Evolutionary conservation across 2,329 filamentous ascomycete species (phyloP).

Genomic region (Ophiostoma montium): DNA sequence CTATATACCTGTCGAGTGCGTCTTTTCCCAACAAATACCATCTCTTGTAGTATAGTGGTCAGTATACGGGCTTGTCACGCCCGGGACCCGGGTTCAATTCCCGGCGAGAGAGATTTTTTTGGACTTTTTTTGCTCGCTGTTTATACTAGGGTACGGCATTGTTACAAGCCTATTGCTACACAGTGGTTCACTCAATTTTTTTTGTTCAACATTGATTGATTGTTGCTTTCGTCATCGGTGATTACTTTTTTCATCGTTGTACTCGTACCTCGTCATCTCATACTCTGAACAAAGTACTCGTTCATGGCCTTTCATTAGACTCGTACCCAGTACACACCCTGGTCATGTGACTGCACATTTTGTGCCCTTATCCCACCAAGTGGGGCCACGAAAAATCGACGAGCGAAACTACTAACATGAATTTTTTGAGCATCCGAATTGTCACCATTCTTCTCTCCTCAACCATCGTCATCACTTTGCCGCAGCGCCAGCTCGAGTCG

Average conservation of each 20-base stretch:
- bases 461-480: slow-evolving; percentile 15
- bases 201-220: too few species aligned
- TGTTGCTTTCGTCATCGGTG: too few species aligned
- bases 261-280: too few species aligned
- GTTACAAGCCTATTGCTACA: too few species aligned
- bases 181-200: too few species aligned
- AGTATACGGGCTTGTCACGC: slow-evolving; percentile 13
- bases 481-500: slow-evolving; percentile 15
- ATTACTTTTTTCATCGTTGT: too few species aligned
- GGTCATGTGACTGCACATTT: neutral
- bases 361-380: neutral
- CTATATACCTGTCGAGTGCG: neutral
- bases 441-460: neutral
- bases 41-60: slow-evolving; percentile 14
- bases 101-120: slow-evolving; percentile 7
- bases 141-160: neutral
- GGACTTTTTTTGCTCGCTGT: neutral
- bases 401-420: neutral
- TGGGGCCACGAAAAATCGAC: neutral
- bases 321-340: too few species aligned
- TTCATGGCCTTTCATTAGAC: too few species aligned
- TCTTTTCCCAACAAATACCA: neutral
- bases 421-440: neutral
- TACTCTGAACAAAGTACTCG: too few species aligned
- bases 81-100: slow-evolving; percentile 12